Percentiles rank a stretch among this genome's conserved stretches.
Evolutionary conservation across 2,329 filamentous ascomycete genomes (phyloP).

Genomic region (Colletotrichum sp.): DNA sequence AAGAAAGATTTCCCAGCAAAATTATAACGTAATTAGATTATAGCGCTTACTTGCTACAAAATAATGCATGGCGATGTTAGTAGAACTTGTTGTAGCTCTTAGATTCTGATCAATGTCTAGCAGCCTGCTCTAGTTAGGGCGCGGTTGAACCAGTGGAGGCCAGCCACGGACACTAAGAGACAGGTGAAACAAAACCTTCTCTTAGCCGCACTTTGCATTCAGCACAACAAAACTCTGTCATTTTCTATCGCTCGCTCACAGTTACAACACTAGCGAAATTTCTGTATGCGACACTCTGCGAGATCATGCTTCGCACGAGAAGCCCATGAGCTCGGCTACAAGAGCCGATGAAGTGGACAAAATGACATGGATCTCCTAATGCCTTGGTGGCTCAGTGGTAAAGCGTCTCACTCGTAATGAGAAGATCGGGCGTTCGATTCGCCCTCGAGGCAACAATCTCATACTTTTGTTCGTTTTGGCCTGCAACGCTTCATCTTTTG

Average conservation of each 20-base stretch:
- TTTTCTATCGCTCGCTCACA: background rate
- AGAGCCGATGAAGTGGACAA: rapidly evolving
- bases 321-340: background rate
- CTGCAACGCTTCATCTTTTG: background rate
- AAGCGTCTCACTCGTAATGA: constrained; percentile 23
- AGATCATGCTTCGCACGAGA: background rate
- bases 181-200: background rate
- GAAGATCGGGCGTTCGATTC: constrained; percentile 23
- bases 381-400: constrained; percentile 23
- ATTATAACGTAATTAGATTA: no score
- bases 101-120: background rate
- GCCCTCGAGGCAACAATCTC: constrained; percentile 13
- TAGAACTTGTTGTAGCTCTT: background rate
- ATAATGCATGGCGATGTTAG: background rate
- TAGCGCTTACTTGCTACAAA: background rate
- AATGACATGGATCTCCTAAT: background rate
- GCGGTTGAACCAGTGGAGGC: background rate
- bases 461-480: background rate
- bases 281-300: background rate
- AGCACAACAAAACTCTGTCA: background rate
- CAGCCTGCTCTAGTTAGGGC: background rate
- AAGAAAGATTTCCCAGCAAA: no score
- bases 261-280: background rate
- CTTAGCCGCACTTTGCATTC: background rate
- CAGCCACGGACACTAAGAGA: background rate